Conservation (phyloP, 2,329 filamentous ascomycete species). For the Colletotrichum viniferum region DNA sequence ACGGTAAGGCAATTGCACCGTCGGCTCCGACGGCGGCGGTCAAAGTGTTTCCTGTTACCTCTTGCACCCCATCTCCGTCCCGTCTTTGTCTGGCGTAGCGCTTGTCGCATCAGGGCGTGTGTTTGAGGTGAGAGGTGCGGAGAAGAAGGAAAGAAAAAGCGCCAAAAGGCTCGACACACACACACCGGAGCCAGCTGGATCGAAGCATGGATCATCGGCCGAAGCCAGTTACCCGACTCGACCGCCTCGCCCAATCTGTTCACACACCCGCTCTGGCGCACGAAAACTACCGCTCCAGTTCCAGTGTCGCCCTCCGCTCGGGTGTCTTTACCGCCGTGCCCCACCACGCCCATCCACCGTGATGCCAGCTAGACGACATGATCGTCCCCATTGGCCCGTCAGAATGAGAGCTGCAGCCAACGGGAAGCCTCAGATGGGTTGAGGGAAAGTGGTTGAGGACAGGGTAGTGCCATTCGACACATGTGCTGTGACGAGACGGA, state of each 20-base stretch:
- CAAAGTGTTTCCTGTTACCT: background rate
- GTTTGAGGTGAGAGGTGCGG: background rate
- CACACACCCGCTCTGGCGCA: background rate
- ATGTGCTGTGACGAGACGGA: conserved; percentile 16
- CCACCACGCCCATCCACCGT: conserved; percentile 4
- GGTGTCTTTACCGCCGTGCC: conserved; percentile 20
- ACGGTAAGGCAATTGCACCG: background rate
- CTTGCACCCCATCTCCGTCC: background rate
- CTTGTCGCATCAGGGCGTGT: conserved; percentile 17
- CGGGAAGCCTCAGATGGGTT: background rate
- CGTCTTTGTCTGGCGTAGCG: conserved; percentile 2
- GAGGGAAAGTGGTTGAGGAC: conserved; percentile 1
- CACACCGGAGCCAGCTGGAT: background rate
- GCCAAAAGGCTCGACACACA: background rate
- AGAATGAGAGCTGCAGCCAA: conserved; percentile 2
- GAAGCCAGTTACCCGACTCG: conserved; percentile 2
- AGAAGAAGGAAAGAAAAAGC: background rate
- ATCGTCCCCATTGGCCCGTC: conserved; percentile 12
- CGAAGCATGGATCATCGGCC: background rate
- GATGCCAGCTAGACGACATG: conserved; percentile 3
- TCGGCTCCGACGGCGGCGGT: conserved; percentile 13
- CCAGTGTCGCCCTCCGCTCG: conserved; percentile 11
- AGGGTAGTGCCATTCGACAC: conserved; percentile 10
- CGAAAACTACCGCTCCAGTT: background rate
- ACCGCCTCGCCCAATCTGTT: conserved; percentile 1